Percentiles rank a stretch among this genome's conserved stretches.
These are phyloP conservation scores for Aspergillus carbonarius DNA, from an alignment of 2,329 filamentous ascomycete genomes.

Conservation along the genomic window DNA sequence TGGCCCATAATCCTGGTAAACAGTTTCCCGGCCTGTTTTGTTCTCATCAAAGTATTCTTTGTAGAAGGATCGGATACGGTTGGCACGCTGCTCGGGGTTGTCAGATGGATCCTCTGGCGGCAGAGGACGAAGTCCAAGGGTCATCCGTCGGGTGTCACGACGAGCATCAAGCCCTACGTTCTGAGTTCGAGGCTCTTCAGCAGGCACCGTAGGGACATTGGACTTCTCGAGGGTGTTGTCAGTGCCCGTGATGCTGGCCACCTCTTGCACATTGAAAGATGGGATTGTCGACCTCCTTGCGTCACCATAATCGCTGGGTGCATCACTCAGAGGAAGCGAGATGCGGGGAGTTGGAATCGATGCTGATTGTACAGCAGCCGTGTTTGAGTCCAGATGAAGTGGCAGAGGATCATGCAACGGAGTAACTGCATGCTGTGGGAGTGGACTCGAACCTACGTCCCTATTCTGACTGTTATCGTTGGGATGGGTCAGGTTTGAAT, in stretches of 20 bases:
- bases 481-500: background rate
- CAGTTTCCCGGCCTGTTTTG: constrained; percentile 55
- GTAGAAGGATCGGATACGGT: constrained; percentile 97
- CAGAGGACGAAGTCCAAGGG: constrained; percentile 72
- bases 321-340: constrained; percentile 47
- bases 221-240: constrained; percentile 13
- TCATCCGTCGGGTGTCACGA: constrained; percentile 52
- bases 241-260: constrained; percentile 23
- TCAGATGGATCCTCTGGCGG: constrained; percentile 84
- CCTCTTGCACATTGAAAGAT: constrained; percentile 30
- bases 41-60: constrained; percentile 98
- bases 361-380: constrained; percentile 18
- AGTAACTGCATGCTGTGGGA: constrained; percentile 19
- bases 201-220: constrained; percentile 20
- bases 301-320: constrained; percentile 56
- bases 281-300: constrained; percentile 50
- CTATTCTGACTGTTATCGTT: background rate
- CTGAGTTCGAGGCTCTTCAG: constrained; percentile 26
- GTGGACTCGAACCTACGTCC: background rate
- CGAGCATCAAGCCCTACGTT: constrained; percentile 28
- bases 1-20: constrained; percentile 74
- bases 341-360: constrained; percentile 33
- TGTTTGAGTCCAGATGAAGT: constrained; percentile 16
- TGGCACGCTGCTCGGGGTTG: constrained; percentile 90
- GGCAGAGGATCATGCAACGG: constrained; percentile 19